These are phyloP conservation scores for Phytophthora parvispora DNA, from an alignment of 352 stramenopile genomes.

Conservation along the genomic window DNA sequence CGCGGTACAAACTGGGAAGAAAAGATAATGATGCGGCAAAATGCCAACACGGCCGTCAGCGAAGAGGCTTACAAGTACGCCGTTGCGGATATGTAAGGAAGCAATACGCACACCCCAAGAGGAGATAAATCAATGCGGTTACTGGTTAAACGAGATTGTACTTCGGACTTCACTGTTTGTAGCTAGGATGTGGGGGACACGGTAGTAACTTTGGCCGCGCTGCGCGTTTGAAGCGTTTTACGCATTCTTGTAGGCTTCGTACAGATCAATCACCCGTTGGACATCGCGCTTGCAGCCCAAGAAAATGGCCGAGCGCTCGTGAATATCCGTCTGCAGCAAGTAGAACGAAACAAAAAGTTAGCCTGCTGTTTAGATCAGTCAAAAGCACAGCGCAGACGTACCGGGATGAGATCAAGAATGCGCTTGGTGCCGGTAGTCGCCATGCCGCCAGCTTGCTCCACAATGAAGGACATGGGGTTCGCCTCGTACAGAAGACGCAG, in stretches of 20 bases:
- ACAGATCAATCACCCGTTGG: slow-evolving; percentile 79
- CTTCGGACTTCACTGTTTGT: too few species aligned
- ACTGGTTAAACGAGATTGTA: too few species aligned
- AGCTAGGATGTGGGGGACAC: too few species aligned
- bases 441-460: slow-evolving; percentile 97
- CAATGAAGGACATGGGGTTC: slow-evolving; percentile 99
- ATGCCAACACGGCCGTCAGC: slow-evolving; percentile 61
- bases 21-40: slow-evolving; percentile 90
- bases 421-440: slow-evolving; percentile 95
- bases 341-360: slow-evolving; percentile 1
- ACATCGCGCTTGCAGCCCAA: slow-evolving; percentile 94
- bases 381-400: slow-evolving; percentile 39
- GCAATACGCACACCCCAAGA: background rate
- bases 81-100: slow-evolving; percentile 83
- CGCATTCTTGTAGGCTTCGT: too few species aligned
- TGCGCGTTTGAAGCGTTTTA: too few species aligned
- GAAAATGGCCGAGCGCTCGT: slow-evolving; percentile 98
- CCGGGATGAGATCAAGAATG: slow-evolving; percentile 95
- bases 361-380: slow-evolving; percentile 4
- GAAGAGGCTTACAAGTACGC: slow-evolving; percentile 88
- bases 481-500: slow-evolving; percentile 98
- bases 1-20: slow-evolving; percentile 97
- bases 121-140: background rate
- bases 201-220: too few species aligned
- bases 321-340: slow-evolving; percentile 90